These are phyloP conservation scores for Hericium coralloides DNA, from an alignment of 768 basidiomycete genomes.

Conservation along the genomic window DNA sequence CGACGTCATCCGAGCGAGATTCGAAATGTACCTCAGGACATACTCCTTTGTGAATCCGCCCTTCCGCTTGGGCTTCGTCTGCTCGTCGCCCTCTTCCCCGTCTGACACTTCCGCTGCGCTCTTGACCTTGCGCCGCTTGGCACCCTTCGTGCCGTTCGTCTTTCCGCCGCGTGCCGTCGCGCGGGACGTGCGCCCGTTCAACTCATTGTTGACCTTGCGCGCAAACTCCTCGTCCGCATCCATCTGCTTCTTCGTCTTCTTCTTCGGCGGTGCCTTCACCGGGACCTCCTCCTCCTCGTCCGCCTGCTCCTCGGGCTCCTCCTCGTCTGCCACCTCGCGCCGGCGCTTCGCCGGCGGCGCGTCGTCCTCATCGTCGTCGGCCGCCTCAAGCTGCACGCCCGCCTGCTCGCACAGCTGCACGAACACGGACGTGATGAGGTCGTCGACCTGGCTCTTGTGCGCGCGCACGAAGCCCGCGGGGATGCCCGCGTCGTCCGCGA, in stretches of 20 bases:
- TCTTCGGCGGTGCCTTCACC: constrained; percentile 11
- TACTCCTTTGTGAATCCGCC: constrained; percentile 75
- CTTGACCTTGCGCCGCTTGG: constrained; percentile 24
- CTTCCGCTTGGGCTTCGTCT: constrained; percentile 38
- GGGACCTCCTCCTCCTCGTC: constrained; percentile 25
- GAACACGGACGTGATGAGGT: constrained; percentile 58
- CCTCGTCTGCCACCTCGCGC: constrained; percentile 16
- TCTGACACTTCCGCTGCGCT: constrained; percentile 25
- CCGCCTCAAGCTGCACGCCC: constrained; percentile 14
- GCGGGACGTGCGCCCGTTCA: constrained; percentile 29
- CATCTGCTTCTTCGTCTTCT: constrained; percentile 13
- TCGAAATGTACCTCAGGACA: constrained; percentile 46
- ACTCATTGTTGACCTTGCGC: constrained; percentile 32
- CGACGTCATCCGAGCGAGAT: neutral
- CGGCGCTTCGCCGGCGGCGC: constrained; percentile 3
- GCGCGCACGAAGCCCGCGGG: constrained; percentile 55
- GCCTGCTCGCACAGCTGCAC: constrained; percentile 38
- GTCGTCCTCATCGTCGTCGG: constrained; percentile 11
- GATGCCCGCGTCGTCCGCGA: constrained; percentile 46
- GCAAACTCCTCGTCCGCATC: constrained; percentile 36
- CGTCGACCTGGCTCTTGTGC: constrained; percentile 61
- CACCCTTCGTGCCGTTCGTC: constrained; percentile 20
- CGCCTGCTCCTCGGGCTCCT: constrained; percentile 13
- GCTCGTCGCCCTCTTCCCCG: constrained; percentile 25
- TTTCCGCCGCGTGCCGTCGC: constrained; percentile 17